Base-by-base conservation (phyloP, 2,329 filamentous ascomycete species). In the Phaeomoniella chlamydospora region DNA sequence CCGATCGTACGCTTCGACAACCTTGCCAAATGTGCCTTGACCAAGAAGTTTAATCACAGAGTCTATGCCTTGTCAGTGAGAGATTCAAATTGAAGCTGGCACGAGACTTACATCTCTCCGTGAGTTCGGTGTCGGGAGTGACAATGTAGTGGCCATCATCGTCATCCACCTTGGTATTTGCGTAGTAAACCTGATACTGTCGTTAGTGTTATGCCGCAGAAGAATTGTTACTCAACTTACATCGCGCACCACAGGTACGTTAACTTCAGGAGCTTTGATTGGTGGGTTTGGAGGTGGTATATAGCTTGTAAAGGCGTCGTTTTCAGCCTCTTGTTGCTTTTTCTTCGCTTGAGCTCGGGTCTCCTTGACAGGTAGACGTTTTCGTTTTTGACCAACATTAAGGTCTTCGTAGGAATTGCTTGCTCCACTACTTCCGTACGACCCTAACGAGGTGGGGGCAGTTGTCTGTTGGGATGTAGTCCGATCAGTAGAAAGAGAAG, bases 131-230 rank as follows among this genome's bases (percentile, higher is more conserved):
- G 46, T 94, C 84, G 18, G 87, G 81, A 2, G 82, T 77, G 15
- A 98, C 87, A 47, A 96, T 85, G 53, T 94, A 98, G 58, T 98
- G 90, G 4, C 90, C 90, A 49, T 98, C 90, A 32, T 94, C 86
- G 45, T 98, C 90, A 50, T 98, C 90, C 31, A 90, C 80, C 54
- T 92, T 90, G 47, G 77, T 68, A 45, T 75, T 58, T 39, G 67
- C 64, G 43, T 59, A 61, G n/a, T 26, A 26, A 26, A 26, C 22
- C 3, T 58, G 54, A 41, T 61, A 64, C 66, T 72, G 39, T 39
- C 22, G 38, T 2, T 17, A 4, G 15, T 14, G 5, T 22, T 10
- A 13, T 15, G 38, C 33, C 40, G 34, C 4, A 34, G 35, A 29
- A 31, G 14, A 34, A 14, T 34, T 12, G 14, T 30, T 22, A 11